phyloP scores from a whole-genome alignment of 1,284 basidiomycete genomes.

The Acaromyces ingoldii region DNA sequence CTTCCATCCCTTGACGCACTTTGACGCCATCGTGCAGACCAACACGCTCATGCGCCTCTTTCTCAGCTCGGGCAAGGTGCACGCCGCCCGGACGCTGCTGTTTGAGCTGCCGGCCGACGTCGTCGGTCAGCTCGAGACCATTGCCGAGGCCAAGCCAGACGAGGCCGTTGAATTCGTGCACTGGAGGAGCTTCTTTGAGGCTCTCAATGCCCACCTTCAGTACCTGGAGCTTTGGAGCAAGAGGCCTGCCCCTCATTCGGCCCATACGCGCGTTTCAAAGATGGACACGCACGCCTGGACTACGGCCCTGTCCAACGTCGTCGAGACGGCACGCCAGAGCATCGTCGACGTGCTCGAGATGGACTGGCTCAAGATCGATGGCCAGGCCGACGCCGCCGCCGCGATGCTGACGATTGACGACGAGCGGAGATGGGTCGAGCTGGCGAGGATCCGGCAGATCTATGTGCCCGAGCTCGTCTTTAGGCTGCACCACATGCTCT shows the following conservation, averaged over 20 bases:
- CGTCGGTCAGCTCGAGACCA: conserved; percentile 15
- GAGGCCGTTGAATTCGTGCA: conserved; percentile 39
- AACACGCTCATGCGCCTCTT: conserved; percentile 42
- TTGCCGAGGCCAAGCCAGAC: conserved; percentile 25
- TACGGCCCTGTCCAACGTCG: conserved; percentile 30
- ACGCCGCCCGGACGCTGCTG: conserved; percentile 41
- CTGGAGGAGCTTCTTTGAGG: conserved; percentile 46
- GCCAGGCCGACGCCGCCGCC: not conserved
- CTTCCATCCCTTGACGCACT: conserved; percentile 56
- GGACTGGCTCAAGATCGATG: conserved; percentile 47
- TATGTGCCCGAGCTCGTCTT: conserved; percentile 88
- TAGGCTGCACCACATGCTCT: conserved; percentile 71
- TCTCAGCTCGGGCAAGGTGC: conserved; percentile 33
- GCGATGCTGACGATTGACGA: conserved; percentile 46
- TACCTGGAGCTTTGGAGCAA: conserved; percentile 38
- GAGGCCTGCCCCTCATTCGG: conserved; percentile 10
- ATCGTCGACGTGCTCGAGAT: conserved; percentile 54
- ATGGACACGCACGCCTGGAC: conserved; percentile 31
- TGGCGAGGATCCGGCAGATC: conserved; percentile 75
- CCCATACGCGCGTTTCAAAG: conserved; percentile 16
- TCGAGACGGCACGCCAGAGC: conserved; percentile 52
- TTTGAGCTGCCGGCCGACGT: conserved; percentile 38
- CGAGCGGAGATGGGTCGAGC: conserved; percentile 64
- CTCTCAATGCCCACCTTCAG: conserved; percentile 28
- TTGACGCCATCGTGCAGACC: conserved; percentile 44